phyloP scores from a whole-genome alignment of 345 rosid genomes.

The Citrus unshiu region DNA sequence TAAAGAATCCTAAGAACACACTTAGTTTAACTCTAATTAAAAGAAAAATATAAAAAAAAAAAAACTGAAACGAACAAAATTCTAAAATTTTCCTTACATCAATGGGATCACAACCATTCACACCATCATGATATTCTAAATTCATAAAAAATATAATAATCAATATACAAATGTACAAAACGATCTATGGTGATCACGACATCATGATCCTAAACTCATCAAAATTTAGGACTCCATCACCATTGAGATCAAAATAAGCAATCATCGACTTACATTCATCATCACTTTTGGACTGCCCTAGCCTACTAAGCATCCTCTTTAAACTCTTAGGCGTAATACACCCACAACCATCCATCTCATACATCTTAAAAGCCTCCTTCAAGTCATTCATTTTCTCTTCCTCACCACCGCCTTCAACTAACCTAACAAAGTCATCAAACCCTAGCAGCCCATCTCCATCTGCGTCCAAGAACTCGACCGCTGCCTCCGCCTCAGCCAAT shows the following conservation, averaged over 20 bases:
- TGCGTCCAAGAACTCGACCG: constrained; percentile 18
- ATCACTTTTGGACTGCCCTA: constrained; percentile 44
- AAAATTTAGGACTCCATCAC: constrained; percentile 57
- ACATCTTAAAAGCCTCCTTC: constrained; percentile 55
- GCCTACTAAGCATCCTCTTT: constrained; percentile 47
- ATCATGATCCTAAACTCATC: constrained; percentile 70
- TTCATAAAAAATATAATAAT: neutral
- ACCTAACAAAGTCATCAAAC: constrained; percentile 46
- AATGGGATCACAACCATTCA: neutral
- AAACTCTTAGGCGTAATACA: constrained; percentile 55
- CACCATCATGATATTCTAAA: too few relatives aligned
- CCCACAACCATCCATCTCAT: constrained; percentile 42
- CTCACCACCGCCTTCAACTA: constrained; percentile 45
- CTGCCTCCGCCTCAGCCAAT: constrained; percentile 25
- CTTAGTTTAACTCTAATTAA: too few relatives aligned
- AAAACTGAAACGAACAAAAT: too few relatives aligned
- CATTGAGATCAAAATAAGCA: constrained; percentile 46
- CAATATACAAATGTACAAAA: neutral
- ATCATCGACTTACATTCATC: constrained; percentile 58
- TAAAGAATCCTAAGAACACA: too few relatives aligned
- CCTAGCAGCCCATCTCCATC: constrained; percentile 47
- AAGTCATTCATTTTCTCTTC: constrained; percentile 46
- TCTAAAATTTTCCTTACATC: too few relatives aligned
- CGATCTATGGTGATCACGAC: constrained; percentile 10
- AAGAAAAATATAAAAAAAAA: too few relatives aligned